A percentile compares a stretch with the other conserved stretches of the same genome.
phyloP scores from a whole-genome alignment of 2,329 filamentous ascomycete species.

The Hawksworthiomyces lignivorus region DNA sequence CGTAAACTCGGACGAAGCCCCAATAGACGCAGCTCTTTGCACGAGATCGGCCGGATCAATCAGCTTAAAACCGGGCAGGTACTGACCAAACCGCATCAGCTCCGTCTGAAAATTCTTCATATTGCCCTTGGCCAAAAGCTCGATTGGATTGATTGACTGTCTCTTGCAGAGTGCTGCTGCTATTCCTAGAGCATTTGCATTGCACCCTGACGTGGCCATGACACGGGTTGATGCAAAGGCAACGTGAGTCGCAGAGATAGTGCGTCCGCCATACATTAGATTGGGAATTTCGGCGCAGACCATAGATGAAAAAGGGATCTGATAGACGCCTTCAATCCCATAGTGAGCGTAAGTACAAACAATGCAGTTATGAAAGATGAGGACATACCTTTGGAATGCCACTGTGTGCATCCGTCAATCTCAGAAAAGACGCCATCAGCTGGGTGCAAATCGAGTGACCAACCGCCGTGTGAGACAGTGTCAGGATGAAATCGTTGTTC shows the following conservation, averaged over 20 bases:
- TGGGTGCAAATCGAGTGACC: conserved; percentile 21
- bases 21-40: conserved; percentile 8
- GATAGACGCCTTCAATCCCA: conserved; percentile 13
- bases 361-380: too few relatives aligned
- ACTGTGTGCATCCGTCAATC: conserved; percentile 20
- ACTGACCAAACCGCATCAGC: conserved; percentile 20
- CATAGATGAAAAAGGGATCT: conserved; percentile 20
- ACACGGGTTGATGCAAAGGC: conserved; percentile 20
- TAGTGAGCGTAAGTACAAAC: neutral
- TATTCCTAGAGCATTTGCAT: conserved; percentile 18
- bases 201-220: conserved; percentile 20
- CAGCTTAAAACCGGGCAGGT: conserved; percentile 19
- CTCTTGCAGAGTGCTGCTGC: conserved; percentile 17
- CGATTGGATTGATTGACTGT: conserved; percentile 14
- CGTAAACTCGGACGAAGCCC: conserved; percentile 11
- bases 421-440: conserved; percentile 21
- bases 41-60: conserved; percentile 16
- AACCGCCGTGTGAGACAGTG: conserved; percentile 19
- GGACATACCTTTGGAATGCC: conserved; percentile 18
- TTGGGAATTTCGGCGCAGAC: conserved; percentile 19
- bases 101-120: conserved; percentile 18
- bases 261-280: conserved; percentile 19
- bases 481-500: conserved; percentile 19
- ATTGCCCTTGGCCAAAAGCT: conserved; percentile 17
- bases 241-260: conserved; percentile 19